A percentile compares a stretch with the other conserved stretches of the same genome.
These are phyloP conservation scores for Xylaria sp. DNA, from an alignment of 2,329 filamentous ascomycete genomes.

Conservation along the genomic window DNA sequence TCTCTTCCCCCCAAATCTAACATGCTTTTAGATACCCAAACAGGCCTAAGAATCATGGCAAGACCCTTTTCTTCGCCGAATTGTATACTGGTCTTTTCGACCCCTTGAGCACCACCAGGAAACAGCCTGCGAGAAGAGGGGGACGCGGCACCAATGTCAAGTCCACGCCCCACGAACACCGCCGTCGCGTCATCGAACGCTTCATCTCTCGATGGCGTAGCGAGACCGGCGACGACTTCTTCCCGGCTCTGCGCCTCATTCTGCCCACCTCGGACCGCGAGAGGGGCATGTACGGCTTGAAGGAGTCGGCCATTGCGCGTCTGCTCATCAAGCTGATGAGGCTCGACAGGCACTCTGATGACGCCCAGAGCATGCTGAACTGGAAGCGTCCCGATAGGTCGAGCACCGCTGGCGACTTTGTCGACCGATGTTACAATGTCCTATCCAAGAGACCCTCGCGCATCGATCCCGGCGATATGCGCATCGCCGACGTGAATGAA, in stretches of 20 bases:
- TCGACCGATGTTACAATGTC: constrained; percentile 85
- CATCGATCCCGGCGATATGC: constrained; percentile 76
- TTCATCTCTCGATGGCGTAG: constrained; percentile 88
- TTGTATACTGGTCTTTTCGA: constrained; percentile 82
- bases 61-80: constrained; percentile 81
- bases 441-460: constrained; percentile 82
- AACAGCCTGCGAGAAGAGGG: constrained; percentile 66
- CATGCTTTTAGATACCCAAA: constrained; percentile 73
- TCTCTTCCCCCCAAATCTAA: neutral
- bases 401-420: constrained; percentile 83
- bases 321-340: constrained; percentile 91
- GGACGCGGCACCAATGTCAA: constrained; percentile 63
- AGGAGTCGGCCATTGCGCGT: constrained; percentile 89
- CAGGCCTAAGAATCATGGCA: constrained; percentile 78
- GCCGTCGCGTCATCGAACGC: constrained; percentile 79
- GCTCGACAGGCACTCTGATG: constrained; percentile 88
- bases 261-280: constrained; percentile 92
- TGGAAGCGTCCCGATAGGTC: constrained; percentile 81
- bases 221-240: constrained; percentile 90
- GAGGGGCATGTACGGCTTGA: constrained; percentile 89
- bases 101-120: constrained; percentile 77
- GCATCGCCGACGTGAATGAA: constrained; percentile 87
- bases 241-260: constrained; percentile 89
- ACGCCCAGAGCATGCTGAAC: constrained; percentile 82
- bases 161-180: constrained; percentile 75